Base-by-base conservation (phyloP, 2,329 filamentous ascomycete species). In the Nannizziopsis arthrosporioides region DNA sequence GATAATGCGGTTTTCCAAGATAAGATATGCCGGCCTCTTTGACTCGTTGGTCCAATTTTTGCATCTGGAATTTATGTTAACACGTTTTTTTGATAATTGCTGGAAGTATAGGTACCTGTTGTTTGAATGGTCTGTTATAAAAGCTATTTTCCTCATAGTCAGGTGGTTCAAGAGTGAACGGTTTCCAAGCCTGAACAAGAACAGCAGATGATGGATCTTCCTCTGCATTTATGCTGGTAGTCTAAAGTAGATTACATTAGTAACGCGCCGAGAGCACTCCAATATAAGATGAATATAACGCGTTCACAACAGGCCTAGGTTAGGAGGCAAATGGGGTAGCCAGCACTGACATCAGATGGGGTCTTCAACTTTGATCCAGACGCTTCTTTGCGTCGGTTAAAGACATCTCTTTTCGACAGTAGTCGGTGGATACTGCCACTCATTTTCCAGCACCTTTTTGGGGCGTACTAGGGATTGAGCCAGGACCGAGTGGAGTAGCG, bases 1-100 rank as follows among this genome's bases (percentile, higher is more conserved):
- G 68, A 36, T 77, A 72, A 45, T 93, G 85, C 39, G 75, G 68
- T 51, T 80, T 69, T 70, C 76, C 64, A 69, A 82, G 64, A 9
- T 65, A 69, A 4, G 71, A 68, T 14, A 49, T 41, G 18, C 41
- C 42, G 5, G 27, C 31, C 31, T n/a, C 41, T 14, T 34, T 9
- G n/a, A 44, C 32, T 11, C 46, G 39, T n/a, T 37, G 34, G 30
- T 43, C 40, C 5, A 48, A 18, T 39, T 19, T 39, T 8, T 40
- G 31, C 11, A 48, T 32, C 46, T 48, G 39, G 17, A 17, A 2
- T 38, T 37, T 10, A 22, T n/a, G 11, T 48, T 14, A 48, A 34
- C 19, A 44, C 12, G 5, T 14, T 22, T 42, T 5, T 4, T 27
- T 31, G 27, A 6, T 15, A 37, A 2, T 9, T 14, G 17, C 7